Percentiles rank a stretch among this genome's conserved stretches.
Evolutionary conservation across 345 rosid genomes (phyloP).

Genomic region (Salix udensis): DNA sequence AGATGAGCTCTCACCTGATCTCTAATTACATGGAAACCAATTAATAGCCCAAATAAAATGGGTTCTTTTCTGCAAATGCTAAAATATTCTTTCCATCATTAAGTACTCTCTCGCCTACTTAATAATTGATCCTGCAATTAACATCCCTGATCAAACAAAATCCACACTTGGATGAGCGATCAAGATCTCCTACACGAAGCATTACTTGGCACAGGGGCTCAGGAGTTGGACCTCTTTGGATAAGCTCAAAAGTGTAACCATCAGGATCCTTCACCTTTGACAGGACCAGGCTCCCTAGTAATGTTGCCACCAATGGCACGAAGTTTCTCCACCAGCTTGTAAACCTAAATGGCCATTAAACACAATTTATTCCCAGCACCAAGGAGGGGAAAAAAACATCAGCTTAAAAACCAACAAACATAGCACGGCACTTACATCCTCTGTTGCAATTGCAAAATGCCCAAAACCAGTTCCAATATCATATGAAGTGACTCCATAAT

Average conservation of each 20-base stretch:
- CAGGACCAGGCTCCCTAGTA: slow-evolving; percentile 90
- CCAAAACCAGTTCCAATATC: slow-evolving; percentile 95
- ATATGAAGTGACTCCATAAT: slow-evolving; percentile 80
- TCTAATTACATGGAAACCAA: background rate
- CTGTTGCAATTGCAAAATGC: slow-evolving; percentile 84
- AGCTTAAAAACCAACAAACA: background rate
- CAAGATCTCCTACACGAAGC: slow-evolving; percentile 91
- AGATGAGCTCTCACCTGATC: background rate
- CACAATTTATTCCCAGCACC: slow-evolving; percentile 5
- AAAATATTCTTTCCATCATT: background rate
- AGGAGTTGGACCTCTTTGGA: slow-evolving; percentile 83
- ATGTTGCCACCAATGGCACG: slow-evolving; percentile 76
- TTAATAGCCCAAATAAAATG: background rate
- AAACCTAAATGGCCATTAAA: slow-evolving; percentile 38
- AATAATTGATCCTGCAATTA: background rate
- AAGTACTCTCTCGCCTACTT: background rate
- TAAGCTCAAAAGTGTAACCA: slow-evolving; percentile 79
- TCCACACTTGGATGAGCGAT: slow-evolving; percentile 39
- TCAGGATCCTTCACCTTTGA: slow-evolving; percentile 98
- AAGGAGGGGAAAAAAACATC: background rate
- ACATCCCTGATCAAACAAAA: background rate
- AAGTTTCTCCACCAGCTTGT: slow-evolving; percentile 67
- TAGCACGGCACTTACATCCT: slow-evolving; percentile 51
- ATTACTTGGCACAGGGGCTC: slow-evolving; percentile 94
- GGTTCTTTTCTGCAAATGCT: background rate